phyloP scores from a whole-genome alignment of 805 yeast species.

The Kodamaea leandrae region DNA sequence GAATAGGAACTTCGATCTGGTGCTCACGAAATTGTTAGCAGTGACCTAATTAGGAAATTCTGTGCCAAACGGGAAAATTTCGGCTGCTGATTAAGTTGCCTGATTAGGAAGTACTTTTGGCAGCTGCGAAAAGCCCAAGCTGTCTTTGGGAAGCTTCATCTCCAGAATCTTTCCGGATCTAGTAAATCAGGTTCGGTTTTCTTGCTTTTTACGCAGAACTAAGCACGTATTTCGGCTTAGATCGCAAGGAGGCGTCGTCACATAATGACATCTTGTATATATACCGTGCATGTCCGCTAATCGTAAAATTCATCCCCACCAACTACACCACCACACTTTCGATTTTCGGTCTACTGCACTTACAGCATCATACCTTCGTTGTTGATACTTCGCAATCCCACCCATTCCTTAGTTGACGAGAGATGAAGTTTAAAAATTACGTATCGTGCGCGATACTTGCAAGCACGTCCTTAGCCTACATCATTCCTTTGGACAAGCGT shows the following conservation, averaged over 20 bases:
- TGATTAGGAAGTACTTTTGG: not conserved
- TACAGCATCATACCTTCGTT: not conserved
- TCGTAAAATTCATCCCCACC: no score
- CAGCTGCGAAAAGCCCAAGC: not conserved
- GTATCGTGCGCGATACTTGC: conserved; percentile 8
- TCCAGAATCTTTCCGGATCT: not conserved
- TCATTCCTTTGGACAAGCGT: conserved; percentile 11
- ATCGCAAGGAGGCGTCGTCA: not conserved
- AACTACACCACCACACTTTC: not conserved
- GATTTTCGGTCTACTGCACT: not conserved
- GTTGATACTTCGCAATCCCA: not conserved
- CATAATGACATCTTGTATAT: no score
- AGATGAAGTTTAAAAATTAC: conserved; percentile 9
- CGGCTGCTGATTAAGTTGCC: not conserved
- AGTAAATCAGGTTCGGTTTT: conserved; percentile 1
- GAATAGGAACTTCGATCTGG: not conserved
- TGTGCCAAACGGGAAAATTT: not conserved
- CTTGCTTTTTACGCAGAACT: not conserved
- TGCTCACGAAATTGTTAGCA: not conserved
- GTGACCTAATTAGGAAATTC: conserved; percentile 6
- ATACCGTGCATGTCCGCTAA: no score
- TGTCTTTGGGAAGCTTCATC: not conserved
- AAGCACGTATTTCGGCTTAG: not conserved
- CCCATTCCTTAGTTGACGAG: conserved; percentile 1
- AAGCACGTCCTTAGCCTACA: conserved; percentile 10